These are phyloP conservation scores for Neofusicoccum laricinum DNA, from an alignment of 2,329 filamentous ascomycete genomes.

Conservation along the genomic window DNA sequence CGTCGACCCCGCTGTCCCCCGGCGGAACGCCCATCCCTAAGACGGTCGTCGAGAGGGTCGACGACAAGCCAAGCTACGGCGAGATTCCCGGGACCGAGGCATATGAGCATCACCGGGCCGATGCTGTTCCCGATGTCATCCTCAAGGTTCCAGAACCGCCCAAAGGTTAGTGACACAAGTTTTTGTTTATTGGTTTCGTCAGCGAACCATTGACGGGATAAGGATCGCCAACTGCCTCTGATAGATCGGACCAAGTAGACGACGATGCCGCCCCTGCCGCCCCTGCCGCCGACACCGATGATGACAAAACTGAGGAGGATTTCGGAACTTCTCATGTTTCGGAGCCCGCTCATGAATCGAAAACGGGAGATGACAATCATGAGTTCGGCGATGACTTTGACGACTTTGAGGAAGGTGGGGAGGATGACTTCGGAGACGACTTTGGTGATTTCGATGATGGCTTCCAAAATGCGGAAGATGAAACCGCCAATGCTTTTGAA, in stretches of 20 bases:
- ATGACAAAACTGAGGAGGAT: slow-evolving; percentile 20
- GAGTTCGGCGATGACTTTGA: slow-evolving; percentile 70
- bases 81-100: slow-evolving; percentile 61
- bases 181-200: slow-evolving; percentile 35
- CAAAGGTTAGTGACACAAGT: slow-evolving; percentile 54
- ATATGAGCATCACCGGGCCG: slow-evolving; percentile 54
- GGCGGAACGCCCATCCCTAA: slow-evolving; percentile 55
- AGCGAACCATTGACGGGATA: slow-evolving; percentile 60
- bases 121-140: slow-evolving; percentile 59
- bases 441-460: slow-evolving; percentile 45
- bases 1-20: slow-evolving; percentile 40
- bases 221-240: slow-evolving; percentile 55
- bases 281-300: background rate
- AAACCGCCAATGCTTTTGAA: slow-evolving; percentile 39
- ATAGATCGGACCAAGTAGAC: slow-evolving; percentile 48
- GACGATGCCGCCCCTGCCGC: slow-evolving; percentile 30
- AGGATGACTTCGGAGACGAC: slow-evolving; percentile 50
- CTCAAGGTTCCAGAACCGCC: slow-evolving; percentile 45
- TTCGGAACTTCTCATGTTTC: slow-evolving; percentile 18
- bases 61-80: slow-evolving; percentile 56
- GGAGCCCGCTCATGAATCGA: slow-evolving; percentile 42
- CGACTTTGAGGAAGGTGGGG: slow-evolving; percentile 56
- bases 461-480: slow-evolving; percentile 24
- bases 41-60: slow-evolving; percentile 61
- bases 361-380: slow-evolving; percentile 61